These are phyloP conservation scores for Scenedesmus sp. DNA, from an alignment of 163 green algal species.

Conservation along the genomic window DNA sequence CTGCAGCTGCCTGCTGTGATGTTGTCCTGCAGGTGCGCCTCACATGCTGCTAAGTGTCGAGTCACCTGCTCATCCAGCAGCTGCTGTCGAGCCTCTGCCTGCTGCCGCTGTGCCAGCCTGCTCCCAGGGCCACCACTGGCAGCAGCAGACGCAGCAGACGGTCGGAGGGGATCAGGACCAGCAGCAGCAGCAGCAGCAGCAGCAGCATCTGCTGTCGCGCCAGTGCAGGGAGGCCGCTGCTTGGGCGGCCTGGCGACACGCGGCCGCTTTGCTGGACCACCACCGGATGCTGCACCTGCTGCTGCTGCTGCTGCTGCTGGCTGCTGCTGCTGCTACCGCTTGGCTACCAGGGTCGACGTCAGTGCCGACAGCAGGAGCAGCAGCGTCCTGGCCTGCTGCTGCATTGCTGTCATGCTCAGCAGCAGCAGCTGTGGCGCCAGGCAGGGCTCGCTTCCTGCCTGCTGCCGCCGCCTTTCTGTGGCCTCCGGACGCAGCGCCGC, in stretches of 20 bases:
- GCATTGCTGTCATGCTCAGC: not conserved
- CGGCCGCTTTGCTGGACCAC: not conserved
- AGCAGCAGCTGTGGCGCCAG: not conserved
- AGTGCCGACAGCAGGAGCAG: not conserved
- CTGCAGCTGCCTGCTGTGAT: not conserved
- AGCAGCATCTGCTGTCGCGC: not conserved
- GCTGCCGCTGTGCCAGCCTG: not conserved
- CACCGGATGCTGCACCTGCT: not conserved
- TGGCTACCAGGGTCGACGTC: not conserved
- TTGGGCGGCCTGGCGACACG: not conserved
- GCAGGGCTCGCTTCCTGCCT: not conserved
- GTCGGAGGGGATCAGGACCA: too few species aligned
- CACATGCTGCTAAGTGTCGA: not conserved
- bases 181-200: constrained; percentile 20
- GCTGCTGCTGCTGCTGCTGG: constrained; percentile 13
- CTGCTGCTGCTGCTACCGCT: not conserved
- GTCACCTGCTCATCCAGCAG: not conserved
- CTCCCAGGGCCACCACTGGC: not conserved
- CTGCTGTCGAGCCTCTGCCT: constrained; percentile 7
- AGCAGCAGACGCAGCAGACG: not conserved
- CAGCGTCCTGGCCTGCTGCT: not conserved
- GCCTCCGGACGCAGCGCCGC: not conserved
- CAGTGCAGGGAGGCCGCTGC: not conserved
- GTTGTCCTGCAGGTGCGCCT: not conserved
- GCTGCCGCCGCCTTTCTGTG: not conserved